These are phyloP conservation scores for Ophiostoma perfectum DNA, from an alignment of 2,329 filamentous ascomycete species.

Conservation along the genomic window DNA sequence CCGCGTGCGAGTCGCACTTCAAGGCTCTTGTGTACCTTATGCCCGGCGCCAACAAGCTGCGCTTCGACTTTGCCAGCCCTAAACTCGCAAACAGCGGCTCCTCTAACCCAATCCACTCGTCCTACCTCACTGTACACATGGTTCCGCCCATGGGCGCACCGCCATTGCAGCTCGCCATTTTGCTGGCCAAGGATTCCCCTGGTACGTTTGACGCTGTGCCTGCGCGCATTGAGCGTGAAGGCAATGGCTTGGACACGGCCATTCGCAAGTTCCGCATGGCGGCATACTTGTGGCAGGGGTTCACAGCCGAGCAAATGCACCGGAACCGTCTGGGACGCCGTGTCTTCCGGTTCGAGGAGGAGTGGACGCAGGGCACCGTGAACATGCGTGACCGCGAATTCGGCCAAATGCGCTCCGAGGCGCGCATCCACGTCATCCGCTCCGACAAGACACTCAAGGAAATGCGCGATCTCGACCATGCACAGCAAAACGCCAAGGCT, in stretches of 20 bases:
- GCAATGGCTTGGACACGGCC: conserved; percentile 73
- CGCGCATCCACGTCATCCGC: conserved; percentile 80
- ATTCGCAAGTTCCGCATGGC: conserved; percentile 90
- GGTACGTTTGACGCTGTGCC: conserved; percentile 79
- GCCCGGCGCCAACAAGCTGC: conserved; percentile 81
- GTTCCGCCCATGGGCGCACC: conserved; percentile 72
- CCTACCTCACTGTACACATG: conserved; percentile 80
- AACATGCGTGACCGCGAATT: conserved; percentile 67
- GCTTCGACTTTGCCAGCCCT: conserved; percentile 80
- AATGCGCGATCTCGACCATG: conserved; percentile 68
- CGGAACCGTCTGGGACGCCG: conserved; percentile 80
- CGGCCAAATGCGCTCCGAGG: conserved; percentile 79
- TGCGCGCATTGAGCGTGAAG: conserved; percentile 68
- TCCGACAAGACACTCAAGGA: conserved; percentile 79
- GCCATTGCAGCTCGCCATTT: conserved; percentile 81
- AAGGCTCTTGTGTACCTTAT: conserved; percentile 87
- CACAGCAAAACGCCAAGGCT: conserved; percentile 69
- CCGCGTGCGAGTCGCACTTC: conserved; percentile 82
- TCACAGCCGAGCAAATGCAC: conserved; percentile 94
- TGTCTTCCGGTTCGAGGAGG: conserved; percentile 86
- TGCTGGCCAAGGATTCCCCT: conserved; percentile 82
- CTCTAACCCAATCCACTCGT: conserved; percentile 66
- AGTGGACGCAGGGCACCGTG: conserved; percentile 81
- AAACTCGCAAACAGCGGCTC: conserved; percentile 67
- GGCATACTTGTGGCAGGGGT: conserved; percentile 94